Evolutionary conservation across 805 yeast species (phyloP), one percentile per base, ranked within the genome.

Genomic region (Saccharomyces kudriavzevii): DNA sequence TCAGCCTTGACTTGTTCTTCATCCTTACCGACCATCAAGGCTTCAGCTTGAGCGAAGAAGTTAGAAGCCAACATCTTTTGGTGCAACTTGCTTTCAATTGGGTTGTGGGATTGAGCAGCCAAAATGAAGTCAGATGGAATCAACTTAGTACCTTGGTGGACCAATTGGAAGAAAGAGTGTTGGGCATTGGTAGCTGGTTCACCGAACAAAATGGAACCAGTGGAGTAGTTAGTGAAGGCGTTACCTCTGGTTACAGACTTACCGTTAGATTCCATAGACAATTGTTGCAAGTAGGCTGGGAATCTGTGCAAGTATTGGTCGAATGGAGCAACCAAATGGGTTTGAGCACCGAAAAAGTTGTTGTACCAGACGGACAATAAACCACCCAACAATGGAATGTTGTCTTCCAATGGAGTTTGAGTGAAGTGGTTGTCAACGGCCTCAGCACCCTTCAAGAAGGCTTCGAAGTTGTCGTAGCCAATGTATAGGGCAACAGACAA

Each of bases 171-270:
- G 87, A 94, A 94, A 31, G 97, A 91, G 77, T 94, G 99, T 79
- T 94, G 99, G 53, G 99, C 95, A 73, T 94, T 94, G 56, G 99
- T 94, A 59, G 96, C 94, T 69, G 99, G 98, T 78, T 94, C 99
- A 69, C 99, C 99, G 67, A 94, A 94, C 66, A 94, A 77, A 59
- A 94, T 89, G 56, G 96, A 80, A 64, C 99, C 99, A 49, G 98
- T 92, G 68, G 94, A 90, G 81, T 94, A 94, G 78, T 84, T 82
- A 70, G 96, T 89, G 77, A 85, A 90, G 60, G 82, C 84, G 69
- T 89, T 87, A 67, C 89, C 90, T 75, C 97, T 86, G 66, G 96
- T 87, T 63, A 94, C 97, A 48, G 96, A 85, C 78, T 94, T 94
- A 78, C 99, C 99, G 78, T 94, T 94, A 56, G 97, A 90, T 78